Percentiles rank a stretch among this genome's conserved stretches.
These are phyloP conservation scores for Suillus spraguei DNA, from an alignment of 768 basidiomycete genomes.

Conservation along the genomic window DNA sequence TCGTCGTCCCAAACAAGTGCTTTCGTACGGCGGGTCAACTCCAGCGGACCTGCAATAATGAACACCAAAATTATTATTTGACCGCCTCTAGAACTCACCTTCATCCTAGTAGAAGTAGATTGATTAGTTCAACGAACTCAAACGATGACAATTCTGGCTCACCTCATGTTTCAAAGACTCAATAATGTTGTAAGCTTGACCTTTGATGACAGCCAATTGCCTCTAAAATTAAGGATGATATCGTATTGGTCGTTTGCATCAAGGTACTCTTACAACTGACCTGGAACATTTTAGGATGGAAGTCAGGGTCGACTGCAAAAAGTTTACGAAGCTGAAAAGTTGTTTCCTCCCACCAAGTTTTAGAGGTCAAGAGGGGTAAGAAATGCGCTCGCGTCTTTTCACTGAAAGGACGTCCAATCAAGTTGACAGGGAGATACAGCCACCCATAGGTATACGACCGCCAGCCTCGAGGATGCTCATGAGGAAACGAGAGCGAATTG, in stretches of 20 bases:
- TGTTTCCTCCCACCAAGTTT: constrained; percentile 90
- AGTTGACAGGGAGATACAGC: constrained; percentile 82
- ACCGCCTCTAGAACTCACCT: constrained; percentile 45
- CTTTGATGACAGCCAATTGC: constrained; percentile 92
- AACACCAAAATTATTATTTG: constrained; percentile 13
- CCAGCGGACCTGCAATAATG: constrained; percentile 69
- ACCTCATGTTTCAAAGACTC: constrained; percentile 80
- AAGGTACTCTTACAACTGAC: constrained; percentile 40
- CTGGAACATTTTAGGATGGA: constrained; percentile 88
- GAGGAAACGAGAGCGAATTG: constrained; percentile 90
- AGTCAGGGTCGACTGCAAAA: constrained; percentile 82
- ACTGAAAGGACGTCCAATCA: constrained; percentile 86
- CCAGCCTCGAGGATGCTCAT: constrained; percentile 84
- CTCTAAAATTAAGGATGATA: constrained; percentile 42
- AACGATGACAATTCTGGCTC: constrained; percentile 31
- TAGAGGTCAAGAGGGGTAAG: constrained; percentile 79
- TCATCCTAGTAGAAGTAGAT: constrained; percentile 57
- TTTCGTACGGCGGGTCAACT: constrained; percentile 81
- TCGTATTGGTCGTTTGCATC: constrained; percentile 11
- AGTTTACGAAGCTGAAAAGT: constrained; percentile 74
- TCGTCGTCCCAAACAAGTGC: constrained; percentile 88
- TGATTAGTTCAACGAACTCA: constrained; percentile 13
- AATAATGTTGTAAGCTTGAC: constrained; percentile 89
- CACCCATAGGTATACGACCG: constrained; percentile 86
- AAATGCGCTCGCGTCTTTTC: constrained; percentile 82